These are phyloP conservation scores for Talaromyces stipitatus DNA, from an alignment of 495 filamentous ascomycete genomes.

Conservation along the genomic window DNA sequence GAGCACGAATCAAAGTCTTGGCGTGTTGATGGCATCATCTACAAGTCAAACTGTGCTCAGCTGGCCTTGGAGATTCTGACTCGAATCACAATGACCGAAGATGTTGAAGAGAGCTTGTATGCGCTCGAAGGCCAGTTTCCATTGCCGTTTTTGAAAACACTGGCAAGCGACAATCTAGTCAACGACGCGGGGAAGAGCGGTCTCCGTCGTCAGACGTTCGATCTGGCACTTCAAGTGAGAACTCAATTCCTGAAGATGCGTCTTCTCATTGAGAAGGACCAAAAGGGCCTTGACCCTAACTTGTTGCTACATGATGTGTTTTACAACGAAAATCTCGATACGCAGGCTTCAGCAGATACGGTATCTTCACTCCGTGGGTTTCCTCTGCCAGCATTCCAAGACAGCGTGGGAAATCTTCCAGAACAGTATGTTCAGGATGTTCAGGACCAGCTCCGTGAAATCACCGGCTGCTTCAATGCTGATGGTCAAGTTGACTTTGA, in stretches of 20 bases:
- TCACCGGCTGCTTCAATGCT: constrained; percentile 16
- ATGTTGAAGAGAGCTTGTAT: constrained; percentile 16
- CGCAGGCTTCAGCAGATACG: constrained; percentile 10
- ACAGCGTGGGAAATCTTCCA: constrained; percentile 27
- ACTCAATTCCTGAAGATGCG: constrained; percentile 28
- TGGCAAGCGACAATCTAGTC: constrained; percentile 7
- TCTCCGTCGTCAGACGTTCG: constrained; percentile 21
- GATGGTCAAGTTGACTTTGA: constrained; percentile 17
- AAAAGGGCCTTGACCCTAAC: constrained; percentile 19
- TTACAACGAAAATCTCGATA: constrained; percentile 14
- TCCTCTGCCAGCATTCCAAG: constrained; percentile 16
- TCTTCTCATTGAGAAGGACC: constrained; percentile 20
- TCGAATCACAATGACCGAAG: constrained; percentile 9
- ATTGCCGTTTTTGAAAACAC: constrained; percentile 20
- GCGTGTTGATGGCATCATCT: constrained; percentile 19
- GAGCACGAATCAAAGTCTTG: constrained; percentile 11
- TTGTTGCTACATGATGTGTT: constrained; percentile 20
- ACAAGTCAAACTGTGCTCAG: constrained; percentile 33
- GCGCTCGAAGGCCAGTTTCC: constrained; percentile 27
- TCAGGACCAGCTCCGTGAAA: constrained; percentile 24
- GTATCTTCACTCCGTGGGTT: constrained; percentile 26
- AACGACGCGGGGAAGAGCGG: constrained; percentile 18
- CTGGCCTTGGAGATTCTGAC: constrained; percentile 27
- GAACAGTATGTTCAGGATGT: constrained; percentile 19
- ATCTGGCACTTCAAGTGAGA: constrained; percentile 32